Base-by-base conservation (phyloP, 495 filamentous ascomycete species). In the Pyrenopolyporus hunteri region DNA sequence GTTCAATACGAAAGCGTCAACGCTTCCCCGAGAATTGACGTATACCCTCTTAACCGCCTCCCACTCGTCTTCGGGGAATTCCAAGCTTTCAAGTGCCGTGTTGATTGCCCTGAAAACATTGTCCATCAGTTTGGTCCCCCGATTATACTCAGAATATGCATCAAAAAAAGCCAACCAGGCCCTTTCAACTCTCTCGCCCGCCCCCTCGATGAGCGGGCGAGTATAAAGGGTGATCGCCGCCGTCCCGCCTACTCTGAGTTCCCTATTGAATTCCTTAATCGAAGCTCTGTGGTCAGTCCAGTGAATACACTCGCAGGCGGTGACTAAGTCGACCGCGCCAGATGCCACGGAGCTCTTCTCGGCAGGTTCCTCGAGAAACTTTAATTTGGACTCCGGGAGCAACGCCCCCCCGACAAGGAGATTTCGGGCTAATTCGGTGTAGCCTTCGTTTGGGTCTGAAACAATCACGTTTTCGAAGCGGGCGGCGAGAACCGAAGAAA, bases 401-500 rank as follows among this genome's bases (percentile, higher is more conserved):
- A 29, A 48, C 29, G 29, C 9, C 25, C 64, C 23, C 29, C 51
- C 31, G 6, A 64, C 23, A 7, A 71, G 59, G 4, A 64, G 23
- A 25, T 65, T 47, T 13, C 51, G 64, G 0, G 67, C 67, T 20
- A 68, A 25, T 1, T 46, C 43, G 11, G 28, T 43, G 19, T 71
- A 70, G 13, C 64, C 69, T 13, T 68, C 67, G 36, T 70, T 71
- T 13, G 67, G 67, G 28, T 71, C 69, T 10, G 67, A 70, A 3
- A 71, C 59, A 5, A 70, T 51, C 1, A 70, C 63, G 0, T 7
- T 46, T 9, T 60, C 33, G 46, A 71, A 71, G 10, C 14, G 56
- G 37, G 28, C 31, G 6, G 67, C 67, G 20, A 71, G 63, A 6
- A 45, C 53, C 4, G 63, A 52, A 13, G 69, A 64, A 11, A 71